These are phyloP conservation scores for Digitaria exilis DNA, from an alignment of 202 grass and related monocot species.

Conservation along the genomic window DNA sequence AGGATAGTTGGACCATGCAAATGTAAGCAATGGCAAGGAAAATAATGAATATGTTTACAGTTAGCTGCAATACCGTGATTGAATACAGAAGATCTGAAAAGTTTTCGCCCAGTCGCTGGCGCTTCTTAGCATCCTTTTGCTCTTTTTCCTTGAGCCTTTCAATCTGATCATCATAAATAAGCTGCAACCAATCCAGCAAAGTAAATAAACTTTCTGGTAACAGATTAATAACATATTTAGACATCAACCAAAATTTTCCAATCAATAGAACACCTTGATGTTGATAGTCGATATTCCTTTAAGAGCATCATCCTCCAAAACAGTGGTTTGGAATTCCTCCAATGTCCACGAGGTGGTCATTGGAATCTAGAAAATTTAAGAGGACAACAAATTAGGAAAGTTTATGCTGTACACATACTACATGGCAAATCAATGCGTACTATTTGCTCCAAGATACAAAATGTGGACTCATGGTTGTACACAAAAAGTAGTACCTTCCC, in stretches of 20 bases:
- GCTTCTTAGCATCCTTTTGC: conserved; percentile 82
- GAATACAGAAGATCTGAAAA: conserved; percentile 91
- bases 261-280: conserved; percentile 59
- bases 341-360: conserved; percentile 69
- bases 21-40: conserved; percentile 7
- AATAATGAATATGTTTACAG: conserved; percentile 11
- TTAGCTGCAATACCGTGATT: conserved; percentile 63
- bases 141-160: conserved; percentile 92
- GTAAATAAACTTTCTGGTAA: conserved; percentile 4
- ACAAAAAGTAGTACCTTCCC: conserved; percentile 58
- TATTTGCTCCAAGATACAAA: conserved; percentile 9
- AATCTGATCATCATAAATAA: conserved; percentile 87
- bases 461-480: background rate
- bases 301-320: conserved; percentile 56
- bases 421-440: conserved; percentile 17
- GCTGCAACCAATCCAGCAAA: conserved; percentile 52
- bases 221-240: conserved; percentile 12
- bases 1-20: conserved; percentile 15
- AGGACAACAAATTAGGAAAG: conserved; percentile 4
- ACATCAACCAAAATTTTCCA: conserved; percentile 7
- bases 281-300: conserved; percentile 84
- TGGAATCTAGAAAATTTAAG: conserved; percentile 60
- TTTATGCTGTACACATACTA: background rate
- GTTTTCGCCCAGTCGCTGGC: conserved; percentile 81
- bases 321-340: conserved; percentile 75